Evolutionary conservation across 331 rosid species (phyloP).

Genomic region (Arachis monticola): DNA sequence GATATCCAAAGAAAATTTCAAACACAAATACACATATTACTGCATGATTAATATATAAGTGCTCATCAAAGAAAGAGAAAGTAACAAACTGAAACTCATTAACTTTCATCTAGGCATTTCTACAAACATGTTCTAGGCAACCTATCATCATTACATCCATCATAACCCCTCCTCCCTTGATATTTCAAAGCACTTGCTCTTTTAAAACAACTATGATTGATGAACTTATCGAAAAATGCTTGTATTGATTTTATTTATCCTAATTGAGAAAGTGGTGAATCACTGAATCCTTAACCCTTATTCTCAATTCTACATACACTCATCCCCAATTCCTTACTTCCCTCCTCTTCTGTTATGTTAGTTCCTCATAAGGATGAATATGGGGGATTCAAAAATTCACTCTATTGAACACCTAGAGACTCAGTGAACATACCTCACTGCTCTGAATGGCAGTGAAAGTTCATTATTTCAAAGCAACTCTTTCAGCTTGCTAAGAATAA

Average conservation of each 20-base stretch:
- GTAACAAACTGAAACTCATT: not conserved
- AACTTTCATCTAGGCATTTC: not conserved
- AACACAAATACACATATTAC: not conserved
- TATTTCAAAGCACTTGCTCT: too few relatives aligned
- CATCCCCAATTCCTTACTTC: not conserved
- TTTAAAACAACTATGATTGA: too few relatives aligned
- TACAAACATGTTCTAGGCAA: constrained; percentile 17
- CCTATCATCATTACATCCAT: constrained; percentile 23
- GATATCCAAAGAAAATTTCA: constrained; percentile 5
- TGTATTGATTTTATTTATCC: not conserved
- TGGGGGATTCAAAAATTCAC: constrained; percentile 3
- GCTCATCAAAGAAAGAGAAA: not conserved
- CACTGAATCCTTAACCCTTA: not conserved
- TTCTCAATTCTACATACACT: not conserved
- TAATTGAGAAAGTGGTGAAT: not conserved
- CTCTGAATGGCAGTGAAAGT: not conserved
- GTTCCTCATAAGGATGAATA: not conserved
- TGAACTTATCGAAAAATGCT: not conserved
- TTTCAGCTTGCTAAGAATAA: too few relatives aligned
- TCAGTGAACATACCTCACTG: not conserved
- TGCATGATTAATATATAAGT: not conserved
- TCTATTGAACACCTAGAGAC: not conserved
- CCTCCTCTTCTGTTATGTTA: not conserved
- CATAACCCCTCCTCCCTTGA: not conserved
- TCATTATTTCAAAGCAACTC: too few relatives aligned